A percentile compares a stretch with the other conserved stretches of the same genome.
These are phyloP conservation scores for Metrosideros polymorpha DNA, from an alignment of 441 rosid genomes.

Conservation along the genomic window DNA sequence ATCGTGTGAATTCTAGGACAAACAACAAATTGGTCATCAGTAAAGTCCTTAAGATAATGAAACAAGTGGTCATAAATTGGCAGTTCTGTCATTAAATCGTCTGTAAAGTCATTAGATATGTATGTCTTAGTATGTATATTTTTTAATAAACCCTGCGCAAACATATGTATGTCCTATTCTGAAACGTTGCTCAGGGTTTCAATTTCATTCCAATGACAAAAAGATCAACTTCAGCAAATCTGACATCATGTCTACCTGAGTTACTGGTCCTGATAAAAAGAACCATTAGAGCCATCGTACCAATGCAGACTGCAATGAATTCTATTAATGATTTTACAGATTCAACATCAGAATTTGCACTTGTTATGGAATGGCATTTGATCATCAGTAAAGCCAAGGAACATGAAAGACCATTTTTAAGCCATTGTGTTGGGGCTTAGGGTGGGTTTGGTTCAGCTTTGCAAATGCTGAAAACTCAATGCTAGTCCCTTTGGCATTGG, in stretches of 20 bases:
- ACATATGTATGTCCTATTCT: background rate
- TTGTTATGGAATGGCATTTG: background rate
- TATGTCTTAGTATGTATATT: background rate
- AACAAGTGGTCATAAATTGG: background rate
- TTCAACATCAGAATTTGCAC: background rate
- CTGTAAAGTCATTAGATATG: background rate
- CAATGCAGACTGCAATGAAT: background rate
- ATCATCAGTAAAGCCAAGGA: background rate
- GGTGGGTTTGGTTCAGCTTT: no score
- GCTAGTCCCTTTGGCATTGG: no score
- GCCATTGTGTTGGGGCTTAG: no score
- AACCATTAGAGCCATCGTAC: background rate
- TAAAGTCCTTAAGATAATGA: background rate
- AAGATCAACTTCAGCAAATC: background rate
- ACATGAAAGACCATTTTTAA: background rate
- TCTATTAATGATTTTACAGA: background rate
- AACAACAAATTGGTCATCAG: background rate
- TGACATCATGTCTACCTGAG: background rate
- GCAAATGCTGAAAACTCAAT: no score
- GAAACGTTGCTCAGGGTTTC: background rate
- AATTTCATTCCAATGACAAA: background rate
- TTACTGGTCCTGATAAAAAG: background rate
- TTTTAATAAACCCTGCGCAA: background rate
- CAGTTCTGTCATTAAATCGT: background rate
- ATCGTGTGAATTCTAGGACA: background rate